phyloP scores from a whole-genome alignment of 2,329 filamentous ascomycete species.

The Tolypocladium capitatum region DNA sequence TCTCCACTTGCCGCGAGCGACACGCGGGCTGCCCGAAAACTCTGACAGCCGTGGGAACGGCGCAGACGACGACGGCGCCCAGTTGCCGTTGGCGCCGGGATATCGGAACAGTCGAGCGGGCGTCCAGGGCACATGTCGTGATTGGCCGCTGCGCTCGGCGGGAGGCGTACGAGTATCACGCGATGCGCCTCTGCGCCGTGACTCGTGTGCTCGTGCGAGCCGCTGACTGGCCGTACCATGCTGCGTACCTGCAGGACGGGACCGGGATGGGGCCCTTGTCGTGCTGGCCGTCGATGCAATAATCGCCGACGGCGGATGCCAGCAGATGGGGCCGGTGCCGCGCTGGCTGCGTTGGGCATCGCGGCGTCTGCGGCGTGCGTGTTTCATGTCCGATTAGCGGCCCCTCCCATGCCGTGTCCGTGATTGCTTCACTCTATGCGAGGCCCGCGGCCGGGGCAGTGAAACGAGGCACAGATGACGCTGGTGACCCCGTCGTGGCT shows the following conservation, averaged over 20 bases:
- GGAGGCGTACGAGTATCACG: too few species aligned
- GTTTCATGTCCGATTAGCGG: too few species aligned
- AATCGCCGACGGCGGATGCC: too few species aligned
- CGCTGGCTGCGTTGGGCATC: too few species aligned
- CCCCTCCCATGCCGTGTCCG: too few species aligned
- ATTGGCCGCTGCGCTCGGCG: constrained; percentile 9
- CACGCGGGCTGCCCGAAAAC: not conserved
- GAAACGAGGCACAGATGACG: not conserved
- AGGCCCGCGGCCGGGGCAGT: not conserved
- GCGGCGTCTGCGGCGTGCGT: too few species aligned
- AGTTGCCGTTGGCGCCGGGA: not conserved
- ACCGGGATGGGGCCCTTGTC: not conserved
- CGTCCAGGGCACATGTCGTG: constrained; percentile 6
- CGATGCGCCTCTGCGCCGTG: too few species aligned
- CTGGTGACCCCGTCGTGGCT: not conserved
- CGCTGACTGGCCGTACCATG: constrained; percentile 10
- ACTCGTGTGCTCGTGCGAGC: too few species aligned
- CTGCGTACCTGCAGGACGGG: constrained; percentile 7
- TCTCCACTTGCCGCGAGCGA: not conserved
- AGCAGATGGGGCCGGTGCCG: too few species aligned
- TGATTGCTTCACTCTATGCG: not conserved
- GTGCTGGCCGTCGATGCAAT: too few species aligned
- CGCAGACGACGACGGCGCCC: too few species aligned
- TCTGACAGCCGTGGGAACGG: not conserved
- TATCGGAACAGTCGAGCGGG: not conserved